Conservation (phyloP, 257 asterid genomes). For the Ajuga chamaepitys region DNA sequence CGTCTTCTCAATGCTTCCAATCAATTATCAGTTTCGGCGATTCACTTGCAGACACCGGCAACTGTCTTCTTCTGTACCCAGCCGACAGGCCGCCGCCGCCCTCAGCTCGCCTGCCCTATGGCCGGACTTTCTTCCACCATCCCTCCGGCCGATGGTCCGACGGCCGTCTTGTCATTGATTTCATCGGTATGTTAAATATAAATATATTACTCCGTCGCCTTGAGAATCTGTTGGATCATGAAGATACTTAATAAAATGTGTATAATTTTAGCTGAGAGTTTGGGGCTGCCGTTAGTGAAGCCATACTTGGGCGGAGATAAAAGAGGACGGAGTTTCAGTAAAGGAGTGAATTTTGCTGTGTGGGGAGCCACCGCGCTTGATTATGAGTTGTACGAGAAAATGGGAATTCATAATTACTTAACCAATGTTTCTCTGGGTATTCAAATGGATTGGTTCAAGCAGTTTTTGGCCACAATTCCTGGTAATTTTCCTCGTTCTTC, state of each 20-base stretch:
- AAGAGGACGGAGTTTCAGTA: background rate
- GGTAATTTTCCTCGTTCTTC: too few species aligned
- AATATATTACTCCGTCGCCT: too few species aligned
- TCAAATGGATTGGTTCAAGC: constrained; percentile 37
- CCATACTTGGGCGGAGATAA: constrained; percentile 15
- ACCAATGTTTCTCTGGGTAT: constrained; percentile 22
- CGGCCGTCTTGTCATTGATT: constrained; percentile 29
- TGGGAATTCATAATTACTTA: constrained; percentile 7
- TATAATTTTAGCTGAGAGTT: constrained; percentile 26
- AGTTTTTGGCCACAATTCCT: constrained; percentile 20
- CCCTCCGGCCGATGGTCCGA: constrained; percentile 30
- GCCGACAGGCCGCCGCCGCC: background rate
- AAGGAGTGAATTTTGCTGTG: constrained; percentile 40
- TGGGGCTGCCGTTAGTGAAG: constrained; percentile 22
- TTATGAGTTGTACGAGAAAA: constrained; percentile 1
- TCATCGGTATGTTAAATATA: constrained; percentile 11
- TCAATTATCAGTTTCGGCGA: constrained; percentile 32
- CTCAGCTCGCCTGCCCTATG: constrained; percentile 6
- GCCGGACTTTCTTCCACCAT: constrained; percentile 17
- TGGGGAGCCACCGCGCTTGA: constrained; percentile 35
- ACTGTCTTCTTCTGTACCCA: background rate
- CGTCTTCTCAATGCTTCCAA: constrained; percentile 4
- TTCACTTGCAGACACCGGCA: constrained; percentile 26
- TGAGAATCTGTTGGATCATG: too few species aligned
- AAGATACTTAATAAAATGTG: too few species aligned